These are phyloP conservation scores for Colletotrichum theobromicola DNA, from an alignment of 2,329 filamentous ascomycete species.

Conservation along the genomic window DNA sequence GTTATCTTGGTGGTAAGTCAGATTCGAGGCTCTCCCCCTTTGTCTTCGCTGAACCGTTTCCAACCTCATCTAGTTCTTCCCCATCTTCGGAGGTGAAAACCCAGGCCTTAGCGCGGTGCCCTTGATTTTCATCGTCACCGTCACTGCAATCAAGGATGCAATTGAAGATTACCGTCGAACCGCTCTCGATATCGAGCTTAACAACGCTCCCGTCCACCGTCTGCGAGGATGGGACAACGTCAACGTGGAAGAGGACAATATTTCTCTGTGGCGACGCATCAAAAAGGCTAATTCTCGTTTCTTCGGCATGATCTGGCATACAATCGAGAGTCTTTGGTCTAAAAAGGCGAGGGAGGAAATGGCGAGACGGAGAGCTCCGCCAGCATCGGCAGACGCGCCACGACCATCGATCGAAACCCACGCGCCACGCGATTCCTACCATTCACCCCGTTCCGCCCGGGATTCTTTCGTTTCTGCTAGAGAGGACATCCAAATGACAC, in stretches of 20 bases:
- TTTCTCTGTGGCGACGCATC: slow-evolving; percentile 84
- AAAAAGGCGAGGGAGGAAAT: slow-evolving; percentile 55
- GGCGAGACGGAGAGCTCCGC: slow-evolving; percentile 51
- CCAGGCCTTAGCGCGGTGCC: slow-evolving; percentile 90
- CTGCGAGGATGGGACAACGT: slow-evolving; percentile 90
- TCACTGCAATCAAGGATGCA: slow-evolving; percentile 93
- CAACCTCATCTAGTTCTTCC: slow-evolving; percentile 74
- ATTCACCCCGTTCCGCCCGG: slow-evolving; percentile 45
- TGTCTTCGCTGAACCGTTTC: background rate
- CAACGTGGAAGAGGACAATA: slow-evolving; percentile 86
- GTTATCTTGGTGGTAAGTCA: slow-evolving; percentile 88
- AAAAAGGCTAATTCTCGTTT: slow-evolving; percentile 84
- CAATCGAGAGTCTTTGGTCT: slow-evolving; percentile 52
- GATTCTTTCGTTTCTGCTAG: slow-evolving; percentile 59
- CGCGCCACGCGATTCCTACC: slow-evolving; percentile 55
- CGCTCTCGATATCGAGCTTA: slow-evolving; percentile 88
- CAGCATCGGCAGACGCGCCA: slow-evolving; percentile 42
- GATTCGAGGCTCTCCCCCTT: background rate
- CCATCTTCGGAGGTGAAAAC: slow-evolving; percentile 92
- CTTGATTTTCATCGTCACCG: slow-evolving; percentile 86
- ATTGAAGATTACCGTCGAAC: slow-evolving; percentile 96
- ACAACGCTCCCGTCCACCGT: slow-evolving; percentile 94
- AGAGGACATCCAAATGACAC: slow-evolving; percentile 93
- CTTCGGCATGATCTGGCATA: slow-evolving; percentile 58
- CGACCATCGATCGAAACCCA: slow-evolving; percentile 69